phyloP scores from a whole-genome alignment of 176 grass and related monocot genomes.

The Hordeum marinum region DNA sequence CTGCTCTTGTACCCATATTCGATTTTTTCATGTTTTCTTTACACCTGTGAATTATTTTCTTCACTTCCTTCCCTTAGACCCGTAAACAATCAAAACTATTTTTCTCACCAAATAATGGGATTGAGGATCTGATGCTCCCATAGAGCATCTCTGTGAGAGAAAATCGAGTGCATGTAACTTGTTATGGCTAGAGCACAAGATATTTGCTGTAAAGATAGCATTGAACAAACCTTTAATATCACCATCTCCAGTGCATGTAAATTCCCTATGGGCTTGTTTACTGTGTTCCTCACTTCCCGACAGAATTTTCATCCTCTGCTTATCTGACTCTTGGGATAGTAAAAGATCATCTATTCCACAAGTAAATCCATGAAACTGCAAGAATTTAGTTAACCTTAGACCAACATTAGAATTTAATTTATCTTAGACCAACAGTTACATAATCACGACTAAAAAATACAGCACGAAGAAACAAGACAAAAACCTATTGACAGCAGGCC shows the following conservation, averaged over 20 bases:
- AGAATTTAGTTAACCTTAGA: constrained; percentile 3
- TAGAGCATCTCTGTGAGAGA: not conserved
- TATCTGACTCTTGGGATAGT: constrained; percentile 33
- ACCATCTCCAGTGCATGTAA: constrained; percentile 22
- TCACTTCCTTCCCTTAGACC: not conserved
- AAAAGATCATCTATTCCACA: constrained; percentile 92
- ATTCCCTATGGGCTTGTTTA: constrained; percentile 39
- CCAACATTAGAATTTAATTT: not conserved
- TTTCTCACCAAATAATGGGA: not conserved
- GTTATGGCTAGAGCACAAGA: not conserved
- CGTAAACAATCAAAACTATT: not conserved
- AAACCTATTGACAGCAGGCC: not conserved
- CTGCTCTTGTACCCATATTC: not conserved
- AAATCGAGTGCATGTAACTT: no score
- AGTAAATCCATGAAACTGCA: constrained; percentile 90
- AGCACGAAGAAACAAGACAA: not conserved
- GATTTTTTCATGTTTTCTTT: not conserved
- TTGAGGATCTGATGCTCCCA: not conserved
- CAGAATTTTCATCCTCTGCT: constrained; percentile 35
- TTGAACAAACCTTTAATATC: constrained; percentile 40
- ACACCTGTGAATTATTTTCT: not conserved
- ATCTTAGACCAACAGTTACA: not conserved
- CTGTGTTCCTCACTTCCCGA: constrained; percentile 35
- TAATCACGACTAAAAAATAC: not conserved
- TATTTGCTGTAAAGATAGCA: not conserved